Percentiles rank a stretch among this genome's conserved stretches.
These are phyloP conservation scores for Thraustochytrium striatum DNA, from an alignment of 352 stramenopile genomes.

Conservation along the genomic window DNA sequence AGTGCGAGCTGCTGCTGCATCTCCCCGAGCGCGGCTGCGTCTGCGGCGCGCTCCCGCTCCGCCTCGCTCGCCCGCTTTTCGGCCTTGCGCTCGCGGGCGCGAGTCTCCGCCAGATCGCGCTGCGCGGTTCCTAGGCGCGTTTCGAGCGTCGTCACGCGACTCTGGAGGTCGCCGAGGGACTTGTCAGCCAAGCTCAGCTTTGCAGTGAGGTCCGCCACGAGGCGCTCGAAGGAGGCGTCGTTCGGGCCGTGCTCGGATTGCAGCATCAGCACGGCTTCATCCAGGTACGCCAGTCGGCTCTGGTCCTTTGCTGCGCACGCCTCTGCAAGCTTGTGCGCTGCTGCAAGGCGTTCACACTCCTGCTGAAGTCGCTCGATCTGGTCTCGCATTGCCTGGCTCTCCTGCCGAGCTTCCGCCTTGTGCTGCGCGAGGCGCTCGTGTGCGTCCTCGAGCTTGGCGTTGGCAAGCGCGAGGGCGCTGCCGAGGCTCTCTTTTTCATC, in stretches of 20 bases:
- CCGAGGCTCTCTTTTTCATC: conserved; percentile 16
- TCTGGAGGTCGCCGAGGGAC: neutral
- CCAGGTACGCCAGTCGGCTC: conserved; percentile 11
- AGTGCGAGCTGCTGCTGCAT: neutral
- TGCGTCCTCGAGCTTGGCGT: neutral
- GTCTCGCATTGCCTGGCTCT: neutral
- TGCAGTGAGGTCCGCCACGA: neutral
- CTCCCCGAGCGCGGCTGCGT: neutral
- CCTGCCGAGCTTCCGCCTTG: neutral
- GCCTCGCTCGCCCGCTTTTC: neutral
- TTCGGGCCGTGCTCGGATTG: neutral
- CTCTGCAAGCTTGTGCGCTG: neutral
- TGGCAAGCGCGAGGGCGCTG: neutral
- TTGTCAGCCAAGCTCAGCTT: neutral
- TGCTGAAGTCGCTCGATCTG: neutral
- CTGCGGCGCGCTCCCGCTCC: conserved; percentile 1
- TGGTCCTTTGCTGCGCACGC: conserved; percentile 5
- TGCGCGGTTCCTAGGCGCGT: neutral
- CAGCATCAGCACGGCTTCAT: conserved; percentile 1
- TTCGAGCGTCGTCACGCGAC: neutral
- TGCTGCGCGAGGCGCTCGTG: neutral
- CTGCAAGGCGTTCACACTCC: neutral
- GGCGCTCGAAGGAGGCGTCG: neutral
- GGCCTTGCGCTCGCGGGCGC: too few species aligned
- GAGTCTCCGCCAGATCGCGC: too few species aligned